These are phyloP conservation scores for Quercus mongolica DNA, from an alignment of 306 rosid genomes.

Conservation along the genomic window DNA sequence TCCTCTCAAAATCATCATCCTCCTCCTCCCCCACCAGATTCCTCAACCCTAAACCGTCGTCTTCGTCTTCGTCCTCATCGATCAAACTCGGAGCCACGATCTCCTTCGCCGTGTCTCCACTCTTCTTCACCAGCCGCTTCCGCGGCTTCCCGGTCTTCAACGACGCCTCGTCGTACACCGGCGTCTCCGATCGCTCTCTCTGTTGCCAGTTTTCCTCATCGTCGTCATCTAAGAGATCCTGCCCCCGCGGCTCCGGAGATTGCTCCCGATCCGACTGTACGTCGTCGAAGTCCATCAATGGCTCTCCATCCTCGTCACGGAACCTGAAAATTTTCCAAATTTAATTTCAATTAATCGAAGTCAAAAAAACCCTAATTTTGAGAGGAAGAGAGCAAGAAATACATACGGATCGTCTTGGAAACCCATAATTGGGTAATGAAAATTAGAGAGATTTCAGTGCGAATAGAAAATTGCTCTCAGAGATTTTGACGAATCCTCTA, in stretches of 20 bases:
- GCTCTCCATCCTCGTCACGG: slow-evolving; percentile 94
- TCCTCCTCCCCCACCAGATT: slow-evolving; percentile 23
- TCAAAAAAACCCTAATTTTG: slow-evolving; percentile 9
- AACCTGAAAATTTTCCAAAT: slow-evolving; percentile 36
- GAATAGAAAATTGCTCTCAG: not conserved
- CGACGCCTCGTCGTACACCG: slow-evolving; percentile 58
- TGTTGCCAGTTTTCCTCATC: slow-evolving; percentile 40
- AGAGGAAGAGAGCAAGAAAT: not conserved
- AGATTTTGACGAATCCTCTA: too few relatives aligned
- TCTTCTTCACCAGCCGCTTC: slow-evolving; percentile 85
- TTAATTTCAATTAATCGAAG: slow-evolving; percentile 4
- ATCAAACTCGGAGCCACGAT: slow-evolving; percentile 48
- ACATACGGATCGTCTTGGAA: slow-evolving; percentile 81
- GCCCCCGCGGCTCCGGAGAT: slow-evolving; percentile 60
- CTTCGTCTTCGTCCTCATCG: slow-evolving; percentile 47
- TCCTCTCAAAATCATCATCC: slow-evolving; percentile 36
- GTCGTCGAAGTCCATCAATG: slow-evolving; percentile 86
- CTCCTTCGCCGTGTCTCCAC: slow-evolving; percentile 39
- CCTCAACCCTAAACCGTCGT: slow-evolving; percentile 34
- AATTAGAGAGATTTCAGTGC: not conserved
- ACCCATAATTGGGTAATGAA: slow-evolving; percentile 36
- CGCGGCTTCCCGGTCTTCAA: slow-evolving; percentile 59
- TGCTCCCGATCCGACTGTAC: slow-evolving; percentile 65
- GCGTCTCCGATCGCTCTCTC: slow-evolving; percentile 74
- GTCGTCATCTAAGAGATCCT: slow-evolving; percentile 42